phyloP scores from a whole-genome alignment of 192 early-diverging fungal genomes.

The Neocallimastix lanati region DNA sequence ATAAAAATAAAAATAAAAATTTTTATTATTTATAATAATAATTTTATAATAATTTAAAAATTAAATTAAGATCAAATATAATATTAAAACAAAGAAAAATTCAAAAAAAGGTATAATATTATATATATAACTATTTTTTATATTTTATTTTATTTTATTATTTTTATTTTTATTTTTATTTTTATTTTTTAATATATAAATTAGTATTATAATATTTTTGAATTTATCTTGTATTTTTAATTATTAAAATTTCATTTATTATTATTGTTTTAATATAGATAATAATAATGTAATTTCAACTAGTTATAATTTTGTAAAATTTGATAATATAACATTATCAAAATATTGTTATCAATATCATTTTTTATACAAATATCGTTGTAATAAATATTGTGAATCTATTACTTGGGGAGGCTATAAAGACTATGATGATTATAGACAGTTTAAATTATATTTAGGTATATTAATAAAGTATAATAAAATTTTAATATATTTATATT shows the following conservation, averaged over 20 bases:
- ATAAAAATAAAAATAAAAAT: too few relatives aligned
- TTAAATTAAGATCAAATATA: background rate
- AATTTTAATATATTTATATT: too few relatives aligned
- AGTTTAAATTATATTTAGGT: background rate
- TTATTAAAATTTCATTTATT: too few relatives aligned
- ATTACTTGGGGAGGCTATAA: background rate
- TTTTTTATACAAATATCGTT: background rate
- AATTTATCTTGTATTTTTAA: too few relatives aligned
- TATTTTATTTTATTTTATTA: too few relatives aligned
- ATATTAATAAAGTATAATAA: too few relatives aligned
- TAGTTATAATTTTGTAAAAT: background rate
- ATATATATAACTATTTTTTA: background rate
- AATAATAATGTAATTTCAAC: background rate
- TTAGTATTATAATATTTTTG: too few relatives aligned
- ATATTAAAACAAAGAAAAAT: background rate
- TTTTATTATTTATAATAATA: too few relatives aligned
- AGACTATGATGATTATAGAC: background rate
- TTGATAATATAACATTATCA: background rate
- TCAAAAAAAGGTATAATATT: background rate
- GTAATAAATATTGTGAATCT: background rate
- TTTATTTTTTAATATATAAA: too few relatives aligned
- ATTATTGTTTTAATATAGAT: too few relatives aligned
- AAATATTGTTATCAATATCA: background rate
- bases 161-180: too few relatives aligned
- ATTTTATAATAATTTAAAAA: background rate